Evolutionary conservation across 208 protist species (phyloP).

Genomic region (Acanthamoeba healyi): DNA sequence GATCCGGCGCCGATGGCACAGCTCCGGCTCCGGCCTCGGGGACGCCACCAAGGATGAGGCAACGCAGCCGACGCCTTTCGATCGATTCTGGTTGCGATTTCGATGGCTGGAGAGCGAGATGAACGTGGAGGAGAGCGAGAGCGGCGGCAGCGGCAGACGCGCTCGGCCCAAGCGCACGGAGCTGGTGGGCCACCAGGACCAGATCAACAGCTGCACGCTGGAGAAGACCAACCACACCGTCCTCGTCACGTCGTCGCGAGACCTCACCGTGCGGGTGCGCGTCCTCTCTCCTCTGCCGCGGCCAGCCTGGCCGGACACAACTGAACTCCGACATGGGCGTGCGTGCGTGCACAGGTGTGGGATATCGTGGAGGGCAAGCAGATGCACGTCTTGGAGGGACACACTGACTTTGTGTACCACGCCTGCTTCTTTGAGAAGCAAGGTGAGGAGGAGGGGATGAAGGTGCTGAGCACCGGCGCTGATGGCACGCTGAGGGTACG

Average conservation of each 20-base stretch:
- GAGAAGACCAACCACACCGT: neutral
- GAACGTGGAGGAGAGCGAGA: too few relatives aligned
- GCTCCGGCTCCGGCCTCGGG: neutral
- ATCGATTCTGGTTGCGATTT: neutral
- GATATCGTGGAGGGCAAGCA: neutral
- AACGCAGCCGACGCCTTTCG: neutral
- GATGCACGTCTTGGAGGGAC: neutral
- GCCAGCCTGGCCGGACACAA: too few relatives aligned
- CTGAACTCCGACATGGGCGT: too few relatives aligned
- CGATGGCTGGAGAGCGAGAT: neutral
- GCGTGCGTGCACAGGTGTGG: neutral
- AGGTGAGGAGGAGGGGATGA: neutral
- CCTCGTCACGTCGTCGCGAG: neutral
- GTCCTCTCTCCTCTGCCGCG: neutral
- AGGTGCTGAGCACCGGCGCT: neutral
- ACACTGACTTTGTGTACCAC: slow-evolving; percentile 41
- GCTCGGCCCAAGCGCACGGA: neutral
- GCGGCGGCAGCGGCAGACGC: too few relatives aligned
- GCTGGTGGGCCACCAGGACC: neutral
- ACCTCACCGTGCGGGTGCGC: slow-evolving; percentile 6
- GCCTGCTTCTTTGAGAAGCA: slow-evolving; percentile 1
- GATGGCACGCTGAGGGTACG: neutral
- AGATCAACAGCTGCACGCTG: slow-evolving; percentile 11
- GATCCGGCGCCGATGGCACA: neutral
- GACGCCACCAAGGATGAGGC: neutral